Percentiles rank a stretch among this genome's conserved stretches.
phyloP scores from a whole-genome alignment of 306 rosid genomes.

The Lathyrus aphaca region DNA sequence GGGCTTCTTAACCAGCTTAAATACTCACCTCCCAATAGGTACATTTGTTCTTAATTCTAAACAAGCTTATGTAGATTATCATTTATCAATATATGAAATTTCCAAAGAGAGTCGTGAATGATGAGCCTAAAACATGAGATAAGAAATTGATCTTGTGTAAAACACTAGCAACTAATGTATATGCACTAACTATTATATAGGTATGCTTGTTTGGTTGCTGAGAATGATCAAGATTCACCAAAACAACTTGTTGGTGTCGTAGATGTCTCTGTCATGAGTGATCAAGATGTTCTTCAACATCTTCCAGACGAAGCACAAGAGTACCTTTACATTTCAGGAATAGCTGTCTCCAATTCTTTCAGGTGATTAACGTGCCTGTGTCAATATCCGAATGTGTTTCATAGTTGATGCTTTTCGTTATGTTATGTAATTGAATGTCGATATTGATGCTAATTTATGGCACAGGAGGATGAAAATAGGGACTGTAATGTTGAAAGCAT shows the following conservation, averaged over 20 bases:
- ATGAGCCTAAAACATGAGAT: not conserved
- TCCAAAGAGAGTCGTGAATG: not conserved
- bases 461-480: constrained; percentile 85
- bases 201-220: constrained; percentile 93
- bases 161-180: constrained; percentile 10
- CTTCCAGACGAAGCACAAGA: constrained; percentile 66
- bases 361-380: constrained; percentile 48
- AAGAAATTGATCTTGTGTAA: not conserved
- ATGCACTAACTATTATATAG: constrained; percentile 39
- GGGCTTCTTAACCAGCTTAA: constrained; percentile 76
- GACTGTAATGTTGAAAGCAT: constrained; percentile 62
- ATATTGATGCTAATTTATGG: constrained; percentile 4
- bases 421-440: not conserved
- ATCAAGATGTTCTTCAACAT: constrained; percentile 53
- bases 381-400: too few species aligned
- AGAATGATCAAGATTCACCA: constrained; percentile 38
- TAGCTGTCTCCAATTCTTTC: constrained; percentile 64
- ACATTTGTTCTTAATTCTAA: constrained; percentile 18
- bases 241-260: constrained; percentile 69
- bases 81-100: not conserved
- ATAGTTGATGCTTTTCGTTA: not conserved
- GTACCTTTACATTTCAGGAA: constrained; percentile 81
- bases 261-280: constrained; percentile 70
- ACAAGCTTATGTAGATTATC: constrained; percentile 10
- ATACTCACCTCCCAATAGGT: constrained; percentile 75